Evolutionary conservation across 2,329 filamentous ascomycete genomes (phyloP).

Genomic region (Fusarium sororula): DNA sequence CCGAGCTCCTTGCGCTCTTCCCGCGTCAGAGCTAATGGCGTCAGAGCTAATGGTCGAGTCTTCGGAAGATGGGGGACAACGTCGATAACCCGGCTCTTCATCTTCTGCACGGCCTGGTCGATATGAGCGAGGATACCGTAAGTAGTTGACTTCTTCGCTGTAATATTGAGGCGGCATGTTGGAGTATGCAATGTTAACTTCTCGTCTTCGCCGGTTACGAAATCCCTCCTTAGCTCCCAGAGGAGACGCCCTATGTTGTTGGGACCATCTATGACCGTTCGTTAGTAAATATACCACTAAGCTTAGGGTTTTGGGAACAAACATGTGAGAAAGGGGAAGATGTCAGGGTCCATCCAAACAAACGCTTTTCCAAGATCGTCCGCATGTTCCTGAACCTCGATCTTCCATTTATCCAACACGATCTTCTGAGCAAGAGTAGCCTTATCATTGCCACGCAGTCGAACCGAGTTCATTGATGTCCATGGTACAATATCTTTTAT

Average conservation of each 20-base stretch:
- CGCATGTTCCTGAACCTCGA: conserved; percentile 58
- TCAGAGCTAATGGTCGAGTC: conserved; percentile 17
- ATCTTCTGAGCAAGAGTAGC: conserved; percentile 53
- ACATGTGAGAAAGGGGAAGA: conserved; percentile 59
- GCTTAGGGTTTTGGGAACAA: conserved; percentile 38
- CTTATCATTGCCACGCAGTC: conserved; percentile 48
- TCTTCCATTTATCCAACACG: conserved; percentile 59
- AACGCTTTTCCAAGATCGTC: conserved; percentile 53
- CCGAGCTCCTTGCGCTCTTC: conserved; percentile 44
- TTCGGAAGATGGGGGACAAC: conserved; percentile 26
- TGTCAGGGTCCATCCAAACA: conserved; percentile 50
- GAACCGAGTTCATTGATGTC: conserved; percentile 38
- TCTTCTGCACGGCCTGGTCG: conserved; percentile 42
- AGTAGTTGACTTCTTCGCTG: conserved; percentile 43
- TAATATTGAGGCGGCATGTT: conserved; percentile 43
- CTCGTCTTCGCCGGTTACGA: conserved; percentile 47
- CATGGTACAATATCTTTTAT: conserved; percentile 53
- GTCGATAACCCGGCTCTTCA: conserved; percentile 43
- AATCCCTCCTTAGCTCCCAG: conserved; percentile 42
- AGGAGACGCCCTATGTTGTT: conserved; percentile 37
- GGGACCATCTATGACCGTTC: conserved; percentile 8
- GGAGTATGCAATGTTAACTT: conserved; percentile 37
- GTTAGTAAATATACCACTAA: neutral
- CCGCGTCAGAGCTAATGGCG: conserved; percentile 11
- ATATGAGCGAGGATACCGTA: conserved; percentile 50